Evolutionary conservation across 805 yeast species (phyloP).

Genomic region (Kodamaea kaohsiungensis): DNA sequence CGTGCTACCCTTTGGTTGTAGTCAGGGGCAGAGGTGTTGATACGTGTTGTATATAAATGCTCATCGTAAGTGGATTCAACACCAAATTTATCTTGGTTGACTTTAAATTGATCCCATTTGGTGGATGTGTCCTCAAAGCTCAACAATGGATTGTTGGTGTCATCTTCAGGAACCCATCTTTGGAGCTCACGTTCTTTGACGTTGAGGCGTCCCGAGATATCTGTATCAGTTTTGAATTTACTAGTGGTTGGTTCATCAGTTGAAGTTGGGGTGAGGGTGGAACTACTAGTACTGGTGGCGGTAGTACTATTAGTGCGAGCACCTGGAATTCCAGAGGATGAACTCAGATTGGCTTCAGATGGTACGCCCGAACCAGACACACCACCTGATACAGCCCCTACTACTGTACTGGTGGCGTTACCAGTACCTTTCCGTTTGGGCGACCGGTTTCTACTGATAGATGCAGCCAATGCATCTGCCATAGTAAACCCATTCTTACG

Average conservation of each 20-base stretch:
- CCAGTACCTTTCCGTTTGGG: background rate
- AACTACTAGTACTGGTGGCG: conserved; percentile 23
- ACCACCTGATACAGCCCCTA: background rate
- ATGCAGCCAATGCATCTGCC: conserved; percentile 13
- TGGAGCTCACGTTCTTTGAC: conserved; percentile 71
- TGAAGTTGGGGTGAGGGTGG: background rate
- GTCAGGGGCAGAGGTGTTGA: conserved; percentile 71
- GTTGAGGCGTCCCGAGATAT: conserved; percentile 58
- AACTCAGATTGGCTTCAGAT: no score
- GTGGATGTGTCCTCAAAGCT: conserved; percentile 40
- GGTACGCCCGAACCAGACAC: background rate
- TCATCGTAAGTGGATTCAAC: conserved; percentile 84
- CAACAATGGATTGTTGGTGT: conserved; percentile 37
- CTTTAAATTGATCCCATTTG: conserved; percentile 92
- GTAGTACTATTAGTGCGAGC: background rate
- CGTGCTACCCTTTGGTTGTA: conserved; percentile 60
- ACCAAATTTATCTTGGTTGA: conserved; percentile 87
- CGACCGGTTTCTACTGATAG: background rate
- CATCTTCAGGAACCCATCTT: conserved; percentile 77
- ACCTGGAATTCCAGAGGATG: background rate
- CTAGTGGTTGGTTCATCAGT: background rate
- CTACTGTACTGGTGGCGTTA: background rate
- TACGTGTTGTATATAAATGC: conserved; percentile 78
- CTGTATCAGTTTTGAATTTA: conserved; percentile 79
- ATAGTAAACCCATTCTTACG: conserved; percentile 42